Conservation (phyloP, 768 basidiomycete genomes). For the Neoboletus magnificus region DNA sequence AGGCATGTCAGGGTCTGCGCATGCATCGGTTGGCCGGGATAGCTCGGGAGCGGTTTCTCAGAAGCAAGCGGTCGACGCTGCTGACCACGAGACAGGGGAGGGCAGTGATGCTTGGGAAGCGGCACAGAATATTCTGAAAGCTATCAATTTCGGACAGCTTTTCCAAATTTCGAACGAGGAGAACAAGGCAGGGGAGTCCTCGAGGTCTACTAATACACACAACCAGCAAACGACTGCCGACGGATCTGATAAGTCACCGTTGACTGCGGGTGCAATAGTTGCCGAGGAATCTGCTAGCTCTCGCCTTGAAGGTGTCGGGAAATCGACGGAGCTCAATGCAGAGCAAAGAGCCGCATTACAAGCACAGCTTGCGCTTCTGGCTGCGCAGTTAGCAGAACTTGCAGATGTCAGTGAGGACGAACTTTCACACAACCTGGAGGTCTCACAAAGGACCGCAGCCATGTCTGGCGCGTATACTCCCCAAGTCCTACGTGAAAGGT, state of each 20-base stretch:
- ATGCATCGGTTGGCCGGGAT: background rate
- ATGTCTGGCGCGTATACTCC: background rate
- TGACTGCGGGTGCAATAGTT: background rate
- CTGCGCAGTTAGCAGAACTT: conserved; percentile 69
- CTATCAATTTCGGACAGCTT: conserved; percentile 66
- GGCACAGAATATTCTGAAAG: conserved; percentile 72
- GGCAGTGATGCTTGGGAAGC: conserved; percentile 71
- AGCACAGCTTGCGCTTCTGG: conserved; percentile 67
- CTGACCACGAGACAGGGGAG: conserved; percentile 36
- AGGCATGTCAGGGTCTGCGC: conserved; percentile 11
- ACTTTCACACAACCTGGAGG: conserved; percentile 27
- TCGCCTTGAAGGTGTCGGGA: conserved; percentile 4
- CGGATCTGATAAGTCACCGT: conserved; percentile 5
- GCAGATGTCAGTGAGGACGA: conserved; percentile 41
- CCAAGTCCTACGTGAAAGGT: conserved; percentile 1
- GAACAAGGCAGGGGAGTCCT: conserved; percentile 13
- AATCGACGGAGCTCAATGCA: conserved; percentile 31
- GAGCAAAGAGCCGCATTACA: conserved; percentile 65
- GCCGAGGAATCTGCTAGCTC: conserved; percentile 4
- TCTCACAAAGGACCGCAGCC: background rate
- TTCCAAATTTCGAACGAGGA: conserved; percentile 38
- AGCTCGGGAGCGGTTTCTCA: conserved; percentile 4
- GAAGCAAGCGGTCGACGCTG: conserved; percentile 8
- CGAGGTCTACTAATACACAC: conserved; percentile 1
- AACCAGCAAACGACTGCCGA: background rate